Evolutionary conservation across 768 basidiomycete species (phyloP).

Genomic region (Piloderma croceum): DNA sequence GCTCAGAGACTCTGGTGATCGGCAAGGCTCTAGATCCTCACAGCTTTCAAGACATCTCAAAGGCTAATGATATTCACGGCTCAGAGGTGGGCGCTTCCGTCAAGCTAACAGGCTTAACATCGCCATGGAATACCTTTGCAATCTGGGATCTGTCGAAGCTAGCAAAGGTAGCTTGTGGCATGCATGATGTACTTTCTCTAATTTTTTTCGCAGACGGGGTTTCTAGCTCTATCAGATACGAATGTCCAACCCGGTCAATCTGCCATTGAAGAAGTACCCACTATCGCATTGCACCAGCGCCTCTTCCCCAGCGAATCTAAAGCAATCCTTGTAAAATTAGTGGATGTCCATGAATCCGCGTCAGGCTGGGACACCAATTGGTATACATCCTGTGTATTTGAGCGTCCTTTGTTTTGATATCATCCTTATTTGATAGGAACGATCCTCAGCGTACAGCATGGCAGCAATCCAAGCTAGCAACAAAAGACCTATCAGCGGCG

Average conservation of each 20-base stretch:
- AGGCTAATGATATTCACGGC: no score
- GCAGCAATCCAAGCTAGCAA: neutral
- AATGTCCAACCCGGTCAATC: neutral
- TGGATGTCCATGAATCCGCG: neutral
- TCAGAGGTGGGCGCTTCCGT: neutral
- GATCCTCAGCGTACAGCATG: neutral
- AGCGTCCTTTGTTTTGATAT: neutral
- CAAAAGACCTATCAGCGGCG: neutral
- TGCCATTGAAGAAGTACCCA: neutral
- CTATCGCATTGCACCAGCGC: neutral
- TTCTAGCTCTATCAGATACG: neutral
- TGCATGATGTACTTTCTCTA: no score
- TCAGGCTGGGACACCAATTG: neutral
- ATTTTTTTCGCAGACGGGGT: neutral
- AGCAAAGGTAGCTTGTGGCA: no score
- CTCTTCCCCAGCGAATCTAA: neutral
- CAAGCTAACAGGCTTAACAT: neutral
- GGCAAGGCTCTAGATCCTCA: neutral
- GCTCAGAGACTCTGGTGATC: neutral
- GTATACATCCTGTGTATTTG: neutral
- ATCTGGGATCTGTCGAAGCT: neutral
- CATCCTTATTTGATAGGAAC: neutral
- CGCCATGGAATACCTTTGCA: neutral
- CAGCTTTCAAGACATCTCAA: no score
- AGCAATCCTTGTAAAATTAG: neutral